Evolutionary conservation across 768 basidiomycete species (phyloP), one percentile per base, ranked within the genome.

Genomic region (Udeniomyces megalosporus): DNA sequence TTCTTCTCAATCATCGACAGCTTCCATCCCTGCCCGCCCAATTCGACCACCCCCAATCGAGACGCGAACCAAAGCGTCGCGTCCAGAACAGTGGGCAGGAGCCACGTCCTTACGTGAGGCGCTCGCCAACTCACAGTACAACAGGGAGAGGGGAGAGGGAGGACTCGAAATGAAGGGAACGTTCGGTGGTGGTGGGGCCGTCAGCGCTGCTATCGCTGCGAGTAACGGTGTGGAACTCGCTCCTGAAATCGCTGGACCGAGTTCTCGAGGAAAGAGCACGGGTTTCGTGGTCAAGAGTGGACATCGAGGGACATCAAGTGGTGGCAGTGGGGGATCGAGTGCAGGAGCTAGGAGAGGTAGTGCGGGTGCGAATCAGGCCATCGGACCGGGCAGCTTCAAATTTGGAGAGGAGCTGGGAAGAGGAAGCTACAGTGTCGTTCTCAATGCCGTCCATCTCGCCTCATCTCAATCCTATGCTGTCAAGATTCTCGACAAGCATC

Each of bases 401-500:
- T 68, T 75, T 47, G 74, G 73, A 5, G 72, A 73, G 52, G 73
- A 72, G 51, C 61, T 75, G 15, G 74, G 74, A 6, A 55, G 71
- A 38, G 87, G 87, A 22, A 85, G 85, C 11, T 89, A 86, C 70
- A 87, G 85, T 24, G 84, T 83, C 7, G 87, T 83, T 38, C 78
- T 79, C 72, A 75, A 76, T 32, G 83, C 78, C 49, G 78, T 76
- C 44, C 76, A 82, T 61, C 71, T 77, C 38, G 71, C 76, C 45
- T 82, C 82, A 17, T 78, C 81, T 22, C 79, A 83, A 61, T 75
- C 79, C 51, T 87, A 85, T 69, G 86, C 86, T 3, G 78, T 87
- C 69, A 88, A 88, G 74, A 80, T 86, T 17, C 77, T 90, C 56
- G 86, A 88, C 74, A 92, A 92, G 77, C 80, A 78, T 44, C 86